Base-by-base conservation (phyloP, 805 yeast species). In the Lipomyces sp. region DNA sequence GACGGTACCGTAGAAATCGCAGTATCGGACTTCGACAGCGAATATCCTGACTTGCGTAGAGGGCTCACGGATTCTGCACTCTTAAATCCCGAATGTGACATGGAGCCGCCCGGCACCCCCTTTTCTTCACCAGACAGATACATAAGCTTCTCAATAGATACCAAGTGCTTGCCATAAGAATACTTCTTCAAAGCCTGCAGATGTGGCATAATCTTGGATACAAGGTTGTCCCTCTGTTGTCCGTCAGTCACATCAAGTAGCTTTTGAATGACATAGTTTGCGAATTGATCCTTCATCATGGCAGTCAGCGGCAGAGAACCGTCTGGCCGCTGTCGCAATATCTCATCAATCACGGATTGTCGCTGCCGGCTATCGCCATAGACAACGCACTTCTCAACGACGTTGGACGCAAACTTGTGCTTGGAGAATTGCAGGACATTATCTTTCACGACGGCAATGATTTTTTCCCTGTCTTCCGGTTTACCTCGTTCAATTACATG, bases 221-320 rank as follows among this genome's bases (percentile, higher is more conserved):
- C 91, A 67, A 95, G 82, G 37, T 86, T 76, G 59, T 82, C 86
- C 78, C 90, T 88, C 73, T 90, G 90, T 45, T 82, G 82, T 57
- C 89, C 89, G 67, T 85, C 86, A 51, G 93, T 85, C 2, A 90
- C 89, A 69, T 91, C 97, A 53, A 95, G 93, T 73, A 95, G 83
- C 77, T 94, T 93, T 78, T 95, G 99, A 60, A 95, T 92, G 57
- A 95, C 99, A 76, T 95, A 95, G 78, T 95, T 95, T 32, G 98
- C 99, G 79, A 89, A 95, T 77, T 95, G 98, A 77, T 95, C 99
- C 76, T 91, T 91, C 92, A 95, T 92, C 98, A 95, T 93, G 66
- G 89, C 81, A 32, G 93, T 90, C 72, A 95, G 82, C 34, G 66
- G 70, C 61, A 67, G 37, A 48, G 65, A 53, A 10, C 69, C 73